These are phyloP conservation scores for Tolypocladium guangdongense DNA, from an alignment of 2,329 filamentous ascomycete species.

Conservation along the genomic window DNA sequence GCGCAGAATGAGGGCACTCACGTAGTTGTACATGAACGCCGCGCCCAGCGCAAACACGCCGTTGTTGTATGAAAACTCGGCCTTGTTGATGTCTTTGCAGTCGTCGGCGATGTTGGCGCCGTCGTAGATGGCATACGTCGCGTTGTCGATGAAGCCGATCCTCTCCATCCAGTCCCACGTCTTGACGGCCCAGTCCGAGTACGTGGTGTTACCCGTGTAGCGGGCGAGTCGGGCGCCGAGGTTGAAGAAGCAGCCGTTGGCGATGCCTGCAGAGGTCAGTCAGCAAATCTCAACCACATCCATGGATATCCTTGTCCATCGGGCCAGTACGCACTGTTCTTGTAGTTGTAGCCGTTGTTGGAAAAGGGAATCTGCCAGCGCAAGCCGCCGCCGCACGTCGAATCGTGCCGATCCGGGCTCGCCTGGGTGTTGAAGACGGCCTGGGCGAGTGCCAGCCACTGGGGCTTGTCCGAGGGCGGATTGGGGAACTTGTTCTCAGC, in stretches of 20 bases:
- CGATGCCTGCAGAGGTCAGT: slow-evolving; percentile 10
- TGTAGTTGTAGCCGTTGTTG: slow-evolving; percentile 70
- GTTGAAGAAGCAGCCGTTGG: slow-evolving; percentile 54
- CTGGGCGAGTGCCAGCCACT: slow-evolving; percentile 48
- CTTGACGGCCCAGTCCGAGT: slow-evolving; percentile 51
- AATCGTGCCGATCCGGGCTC: slow-evolving; percentile 45
- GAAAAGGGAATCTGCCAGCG: slow-evolving; percentile 69
- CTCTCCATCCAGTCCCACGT: slow-evolving; percentile 50
- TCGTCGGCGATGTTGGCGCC: slow-evolving; percentile 40
- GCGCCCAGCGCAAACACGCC: slow-evolving; percentile 47
- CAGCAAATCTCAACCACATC: neutral
- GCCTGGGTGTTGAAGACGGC: slow-evolving; percentile 52
- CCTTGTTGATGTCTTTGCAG: slow-evolving; percentile 43
- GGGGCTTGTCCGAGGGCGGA: slow-evolving; percentile 34
- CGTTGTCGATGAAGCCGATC: slow-evolving; percentile 47
- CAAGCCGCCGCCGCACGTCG: slow-evolving; percentile 47
- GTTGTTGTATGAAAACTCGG: slow-evolving; percentile 51
- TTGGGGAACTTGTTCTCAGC: slow-evolving; percentile 48
- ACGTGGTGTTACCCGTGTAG: slow-evolving; percentile 57
- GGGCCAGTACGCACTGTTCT: slow-evolving; percentile 33
- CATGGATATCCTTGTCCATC: neutral
- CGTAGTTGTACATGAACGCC: slow-evolving; percentile 53
- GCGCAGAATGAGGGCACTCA: slow-evolving; percentile 9
- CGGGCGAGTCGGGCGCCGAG: slow-evolving; percentile 58
- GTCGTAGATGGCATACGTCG: slow-evolving; percentile 49